These are phyloP conservation scores for Teunomyces tritomae DNA, from an alignment of 805 yeast genomes.

Conservation along the genomic window DNA sequence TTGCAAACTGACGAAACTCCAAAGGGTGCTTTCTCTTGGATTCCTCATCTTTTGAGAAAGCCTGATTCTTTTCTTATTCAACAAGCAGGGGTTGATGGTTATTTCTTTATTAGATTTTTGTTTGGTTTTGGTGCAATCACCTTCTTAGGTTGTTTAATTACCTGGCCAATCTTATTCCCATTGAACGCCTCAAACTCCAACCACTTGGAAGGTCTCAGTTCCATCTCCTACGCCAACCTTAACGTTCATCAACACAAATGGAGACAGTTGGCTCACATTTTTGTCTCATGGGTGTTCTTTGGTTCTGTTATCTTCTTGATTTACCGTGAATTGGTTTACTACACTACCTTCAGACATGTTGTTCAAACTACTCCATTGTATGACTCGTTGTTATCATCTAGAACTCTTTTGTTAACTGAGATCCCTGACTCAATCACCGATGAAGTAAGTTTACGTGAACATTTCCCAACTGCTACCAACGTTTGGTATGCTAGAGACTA, in stretches of 20 bases:
- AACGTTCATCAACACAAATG: conserved; percentile 43
- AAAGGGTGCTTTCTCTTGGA: conserved; percentile 53
- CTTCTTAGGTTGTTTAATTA: conserved; percentile 49
- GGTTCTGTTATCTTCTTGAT: conserved; percentile 64
- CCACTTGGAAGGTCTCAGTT: conserved; percentile 55
- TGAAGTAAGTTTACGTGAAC: conserved; percentile 50
- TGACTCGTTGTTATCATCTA: conserved; percentile 64
- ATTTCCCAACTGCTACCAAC: conserved; percentile 61
- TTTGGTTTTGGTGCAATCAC: conserved; percentile 54
- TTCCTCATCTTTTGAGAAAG: conserved; percentile 45
- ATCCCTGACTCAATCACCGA: conserved; percentile 48
- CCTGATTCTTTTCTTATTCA: conserved; percentile 66
- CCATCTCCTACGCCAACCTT: conserved; percentile 63
- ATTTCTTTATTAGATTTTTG: conserved; percentile 66
- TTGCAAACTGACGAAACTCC: conserved; percentile 45
- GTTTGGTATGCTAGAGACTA: conserved; percentile 66
- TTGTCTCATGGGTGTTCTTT: conserved; percentile 71
- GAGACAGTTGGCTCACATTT: conserved; percentile 71
- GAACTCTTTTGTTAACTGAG: conserved; percentile 72
- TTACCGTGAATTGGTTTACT: conserved; percentile 72
- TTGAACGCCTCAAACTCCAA: conserved; percentile 72
- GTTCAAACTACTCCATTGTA: conserved; percentile 70
- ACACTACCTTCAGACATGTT: conserved; percentile 69
- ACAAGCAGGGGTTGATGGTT: conserved; percentile 74
- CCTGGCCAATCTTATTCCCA: conserved; percentile 71